Base-by-base conservation (phyloP, 768 basidiomycete genomes). In the Candolleomyces eurysporus region DNA sequence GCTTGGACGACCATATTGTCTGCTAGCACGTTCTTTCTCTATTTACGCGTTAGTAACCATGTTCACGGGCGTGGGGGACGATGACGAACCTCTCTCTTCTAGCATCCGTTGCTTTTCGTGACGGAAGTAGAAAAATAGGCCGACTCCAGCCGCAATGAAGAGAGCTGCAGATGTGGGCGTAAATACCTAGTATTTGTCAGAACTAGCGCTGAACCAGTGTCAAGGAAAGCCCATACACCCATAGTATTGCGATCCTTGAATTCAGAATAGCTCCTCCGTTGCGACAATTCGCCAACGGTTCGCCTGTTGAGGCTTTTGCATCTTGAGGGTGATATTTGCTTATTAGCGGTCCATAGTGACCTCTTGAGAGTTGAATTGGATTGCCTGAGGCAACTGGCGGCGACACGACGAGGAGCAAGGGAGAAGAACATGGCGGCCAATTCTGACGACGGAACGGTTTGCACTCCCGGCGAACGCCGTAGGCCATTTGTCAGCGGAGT, bases 101-200 rank as follows among this genome's bases (percentile, higher is more conserved):
- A 84, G 77, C 26, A 96, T 72, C 65, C 89, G 84, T 45, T 79
- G 79, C 77, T 98, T 98, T 74, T 98, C 95, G 59, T 86, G 78
- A 57, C 86, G 83, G 76, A 99, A 98, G 77, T 98, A 98, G 66
- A 83, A 87, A 69, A 87, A 92, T 17, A 99, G 79, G 2, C 88
- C 95, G 11, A 83, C 76, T 1, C 95, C 95, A 7, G 93, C 89
- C 1, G 83, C 76, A n/a, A 96, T 73, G 72, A 99, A 97, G 21
- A 98, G 68, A 0, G 81, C 87, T 0, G 92, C 96, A 1, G 95
- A 88, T 57, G 79, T 82, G 30, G 94, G 94, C 2, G 94, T 95
- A 72, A 98, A 97, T n/a, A 93, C 91, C 96, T 98, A 66, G 43
- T 36, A 58, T 36, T 31, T 32, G 30, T 63, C 26, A 63, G 19